Evolutionary conservation across 73 alveolate species (phyloP), one percentile per base, ranked within the genome.

Genomic region (Breviolum minutum): DNA sequence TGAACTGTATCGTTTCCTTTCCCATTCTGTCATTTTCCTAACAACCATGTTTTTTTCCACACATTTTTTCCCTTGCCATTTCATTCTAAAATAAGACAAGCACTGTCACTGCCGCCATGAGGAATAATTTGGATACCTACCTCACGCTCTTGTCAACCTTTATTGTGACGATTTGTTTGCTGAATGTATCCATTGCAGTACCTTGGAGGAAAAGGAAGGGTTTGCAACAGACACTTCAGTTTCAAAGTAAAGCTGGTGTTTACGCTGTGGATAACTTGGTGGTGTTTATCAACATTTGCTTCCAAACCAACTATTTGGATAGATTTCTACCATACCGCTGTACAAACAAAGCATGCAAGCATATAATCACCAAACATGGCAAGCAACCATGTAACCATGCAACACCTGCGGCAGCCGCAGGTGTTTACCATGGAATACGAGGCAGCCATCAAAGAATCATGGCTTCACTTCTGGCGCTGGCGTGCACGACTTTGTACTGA

Each of bases 401-500:
- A 63, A 80, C 27, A n/a, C 8, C 22, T 30, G 60, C 29, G 8
- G 71, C 90, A 9, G 40, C 26, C 1, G 11, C 27, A 90, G 96
- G 96, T 90, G 26, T 90, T 90, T 62, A 90, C 96, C 32, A 90
- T 90, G 96, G 96, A 90, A 87, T 90, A 90, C 40, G 96, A 90
- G 62, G 94, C 94, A 0, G 94, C 87, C 48, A 69, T 74, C 96
- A 71, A 90, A 32, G 96, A 90, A n/a, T 70, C 87, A 13, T 90
- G 96, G 96, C 96, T 90, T 71, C 96, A 90, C 87, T 90, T 90
- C 63, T 90, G 96, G 96, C 96, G 96, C 68, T 90, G 96, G 96
- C 87, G 96, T 61, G 96, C 96, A n/a, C 96, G 96, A 29, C 96
- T 90, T 62, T 90, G 96, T 30, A 74, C 96, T 22, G 96, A 90